Conservation (phyloP, 495 filamentous ascomycete genomes). For the Neurospora pannonica region DNA sequence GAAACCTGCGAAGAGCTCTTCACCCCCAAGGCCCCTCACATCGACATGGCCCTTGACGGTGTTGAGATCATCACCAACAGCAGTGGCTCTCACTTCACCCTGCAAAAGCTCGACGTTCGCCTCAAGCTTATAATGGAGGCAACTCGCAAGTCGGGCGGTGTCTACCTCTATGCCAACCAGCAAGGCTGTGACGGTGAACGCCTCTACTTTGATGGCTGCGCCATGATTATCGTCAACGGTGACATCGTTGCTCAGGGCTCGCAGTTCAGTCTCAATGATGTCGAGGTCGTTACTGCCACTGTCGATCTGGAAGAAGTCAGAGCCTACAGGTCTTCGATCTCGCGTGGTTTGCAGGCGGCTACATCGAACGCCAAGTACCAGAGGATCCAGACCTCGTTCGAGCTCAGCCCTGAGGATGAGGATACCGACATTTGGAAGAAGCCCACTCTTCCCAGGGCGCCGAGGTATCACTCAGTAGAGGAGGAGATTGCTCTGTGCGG, state of each 20-base stretch:
- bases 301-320: slow-evolving; percentile 73
- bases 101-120: slow-evolving; percentile 68
- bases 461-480: slow-evolving; percentile 52
- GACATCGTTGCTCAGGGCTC: slow-evolving; percentile 59
- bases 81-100: slow-evolving; percentile 56
- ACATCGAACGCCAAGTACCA: slow-evolving; percentile 27
- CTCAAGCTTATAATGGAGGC: slow-evolving; percentile 67
- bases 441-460: slow-evolving; percentile 25
- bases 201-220: slow-evolving; percentile 54
- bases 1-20: slow-evolving; percentile 81
- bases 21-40: slow-evolving; percentile 50
- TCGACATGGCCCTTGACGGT: slow-evolving; percentile 46
- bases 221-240: slow-evolving; percentile 70
- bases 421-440: slow-evolving; percentile 17
- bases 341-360: slow-evolving; percentile 49
- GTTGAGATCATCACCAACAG: slow-evolving; percentile 73
- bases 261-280: slow-evolving; percentile 69
- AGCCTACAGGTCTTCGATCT: slow-evolving; percentile 40
- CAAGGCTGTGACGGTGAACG: slow-evolving; percentile 63
- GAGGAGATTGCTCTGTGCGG: slow-evolving; percentile 67
- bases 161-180: slow-evolving; percentile 60
- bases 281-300: slow-evolving; percentile 77
- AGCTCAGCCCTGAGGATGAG: slow-evolving; percentile 28
- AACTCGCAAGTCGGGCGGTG: slow-evolving; percentile 64
- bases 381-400: slow-evolving; percentile 30